Base-by-base conservation (phyloP, 1,284 basidiomycete genomes). In the Moniliophthora roreri region DNA sequence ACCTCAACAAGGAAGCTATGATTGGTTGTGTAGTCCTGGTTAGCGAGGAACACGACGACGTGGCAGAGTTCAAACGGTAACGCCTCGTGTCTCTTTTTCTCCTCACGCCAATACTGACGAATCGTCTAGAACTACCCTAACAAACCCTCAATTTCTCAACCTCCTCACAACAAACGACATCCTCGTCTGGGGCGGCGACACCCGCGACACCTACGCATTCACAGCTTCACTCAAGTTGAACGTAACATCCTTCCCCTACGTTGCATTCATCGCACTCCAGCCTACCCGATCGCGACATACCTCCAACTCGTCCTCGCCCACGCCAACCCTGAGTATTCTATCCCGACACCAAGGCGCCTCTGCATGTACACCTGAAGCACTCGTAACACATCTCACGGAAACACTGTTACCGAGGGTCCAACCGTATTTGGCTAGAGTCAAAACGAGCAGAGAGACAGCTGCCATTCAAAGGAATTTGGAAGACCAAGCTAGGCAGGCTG, bases 1-100 rank as follows among this genome's bases (percentile, higher is more conserved):
- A 69, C 15, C 89, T 91, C 54, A 82, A 93, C 65, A 80, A 77
- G 49, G 87, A 95, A 44, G 73, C 81, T 21, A 82, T 82, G 67
- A 79, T 97, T 44, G 87, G 89, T 0, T 89, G 91, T 61, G 81
- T 95, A 1, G 71, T 98, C 1, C 75, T 98, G n/a, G 86, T 94
- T 46, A 93, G 91, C 62, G 84, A 85, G 35, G 94, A 97, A 63
- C 95, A 98, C 62, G 92, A 96, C 63, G 87, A 95, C 62, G 89
- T 89, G 37, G 76, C 85, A 1, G 85, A 86, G 59, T 98, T 98
- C 75, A 95, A 95, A 70, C 79, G 85, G 85, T 87, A 46, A 24
- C 78, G 60, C 2, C 49, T 18, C 39, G 32, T 42, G 15, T 26
- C 50, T 9, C 44, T n/a, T 37, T 7, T 36, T 42, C 51, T 2